Base-by-base conservation (phyloP, 2,329 filamentous ascomycete genomes). In the Rhinocladiella mackenziei region DNA sequence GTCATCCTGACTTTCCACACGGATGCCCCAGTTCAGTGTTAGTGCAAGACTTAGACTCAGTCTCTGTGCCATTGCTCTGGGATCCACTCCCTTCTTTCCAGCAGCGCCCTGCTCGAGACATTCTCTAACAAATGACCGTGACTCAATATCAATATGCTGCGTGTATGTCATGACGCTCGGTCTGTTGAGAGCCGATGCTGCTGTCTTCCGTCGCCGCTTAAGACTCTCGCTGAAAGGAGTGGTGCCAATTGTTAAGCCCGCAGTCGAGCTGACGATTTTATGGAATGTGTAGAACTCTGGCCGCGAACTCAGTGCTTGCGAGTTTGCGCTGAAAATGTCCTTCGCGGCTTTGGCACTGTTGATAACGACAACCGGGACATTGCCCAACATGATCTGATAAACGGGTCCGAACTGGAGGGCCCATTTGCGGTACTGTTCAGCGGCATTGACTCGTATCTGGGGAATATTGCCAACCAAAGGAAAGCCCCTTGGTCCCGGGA, bases 1-100 rank as follows among this genome's bases (percentile, higher is more conserved):
- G 11, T 11, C 11, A 10, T 81, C 67, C 41, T 79, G 72, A 10
- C 72, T 76, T 11, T 68, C 70, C 60, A 84, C 73, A 0, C 80
- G 71, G 0, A 74, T 72, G 0, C 81, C 81, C 78, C 78, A 84
- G 57, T 83, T 83, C 7, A 83, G 64, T 0, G 80, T 83, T 15
- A 84, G 61, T 0, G 77, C 73, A 3, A 83, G 66, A 15, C 75
- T 80, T 4, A 84, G 63, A n/a, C 72, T 76, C 0, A 83, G 68
- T 0, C 80, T 74, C 54, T 83, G 80, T 32, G 83, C 81, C 73
- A 81, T 78, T 1, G 80, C 77, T 76, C 82, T 78, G 0, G 80
- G 79, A 43, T 84, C 76, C 0, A 83, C 72, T 0, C 76, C 69
- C 1, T 63, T 63, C 1, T 64, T 62, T 0, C 81, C 81, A 2